Evolutionary conservation across 305 asterid genomes (phyloP), one percentile per base, ranked within the genome.

Genomic region (Petunia hybrid): DNA sequence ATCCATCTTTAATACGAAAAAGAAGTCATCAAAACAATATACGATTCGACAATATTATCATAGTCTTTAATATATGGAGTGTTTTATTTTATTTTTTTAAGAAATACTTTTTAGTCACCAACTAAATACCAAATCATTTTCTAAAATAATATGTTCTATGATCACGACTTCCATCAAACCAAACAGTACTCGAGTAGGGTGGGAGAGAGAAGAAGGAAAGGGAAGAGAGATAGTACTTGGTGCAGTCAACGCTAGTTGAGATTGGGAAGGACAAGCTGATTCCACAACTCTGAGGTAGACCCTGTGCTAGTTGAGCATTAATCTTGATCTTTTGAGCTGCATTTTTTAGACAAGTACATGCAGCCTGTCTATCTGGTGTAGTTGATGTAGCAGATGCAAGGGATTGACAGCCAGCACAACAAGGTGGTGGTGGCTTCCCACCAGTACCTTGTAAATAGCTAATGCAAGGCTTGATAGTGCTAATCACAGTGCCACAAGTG

Each of bases 241-340:
- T 76, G 90, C 97, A 93, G 79, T 93, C 97, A 4, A 87, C 87
- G 38, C 1, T 83, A 66, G 94, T 85, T 3, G 95, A 87, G 78
- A 91, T 82, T 16, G 83, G 84, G 62, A 87, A 85, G 0, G 93
- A 86, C 89, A 91, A 65, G 1, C 82, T 70, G 83, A 93, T 82
- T 73, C 94, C 95, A 75, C 97, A 93, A 41, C 81, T 88, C 66
- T 70, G 63, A 0, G 97, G 92, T 48, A 93, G 95, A 77, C 89
- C 78, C 67, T 86, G 82, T 0, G 97, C 97, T 42, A 86, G 81
- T 68, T 75, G 86, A 6, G 91, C 80, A 41, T 93, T 86, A 12
- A 87, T 16, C 2, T 75, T 91, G 6, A 82, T 14, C 39, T 36
- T 87, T 67, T 83, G 82, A 2, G 97, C 63, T 6, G 93, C 90